Base-by-base conservation (phyloP, 305 asterid species). In the Fraxinus ornus region DNA sequence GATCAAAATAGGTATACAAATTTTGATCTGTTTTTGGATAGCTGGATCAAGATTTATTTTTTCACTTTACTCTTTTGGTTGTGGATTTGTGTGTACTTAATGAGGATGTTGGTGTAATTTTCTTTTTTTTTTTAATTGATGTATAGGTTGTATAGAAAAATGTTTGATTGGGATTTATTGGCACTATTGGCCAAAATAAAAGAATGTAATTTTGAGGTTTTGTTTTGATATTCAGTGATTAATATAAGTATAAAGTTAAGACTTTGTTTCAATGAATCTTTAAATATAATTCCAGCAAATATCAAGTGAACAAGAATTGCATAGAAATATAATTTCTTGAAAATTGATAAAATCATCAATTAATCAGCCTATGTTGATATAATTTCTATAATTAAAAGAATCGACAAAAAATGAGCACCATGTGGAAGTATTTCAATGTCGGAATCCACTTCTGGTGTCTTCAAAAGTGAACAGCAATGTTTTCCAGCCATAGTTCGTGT, bases 401-500 rank as follows among this genome's bases (percentile, higher is more conserved):
- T 37, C 12, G 8, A 74, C 73, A 37, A 78, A 39, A 19, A 28
- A 26, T 12, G 68, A 60, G 57, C 39, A 95, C 88, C 91, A 80
- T 82, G 90, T 95, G 37, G 98, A 95, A 26, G 93, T 90, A 95
- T 26, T 87, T 82, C 87, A 93, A 88, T 0, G 98, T 92, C 77
- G 36, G 78, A 85, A 93, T 89, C 98, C 98, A 95, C 89, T 93
- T 95, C 77, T 91, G 94, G 98, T 24, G 86, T 92, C 91, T 95
- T 95, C 75, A 93, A 76, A 24, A 92, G 83, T 95, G 98, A 77
- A 95, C 98, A 0, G 93, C 98, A 30, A 90, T 79, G 0, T 98
- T 95, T 4, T 94, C 94, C 75, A 97, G 97, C 98, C 95, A 91
- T n/a, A 95, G 85, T 84, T 95, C 97, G 74, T 94, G 98, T 5